These are phyloP conservation scores for Coniophora puteana DNA, from an alignment of 1,284 basidiomycete genomes.

Conservation along the genomic window DNA sequence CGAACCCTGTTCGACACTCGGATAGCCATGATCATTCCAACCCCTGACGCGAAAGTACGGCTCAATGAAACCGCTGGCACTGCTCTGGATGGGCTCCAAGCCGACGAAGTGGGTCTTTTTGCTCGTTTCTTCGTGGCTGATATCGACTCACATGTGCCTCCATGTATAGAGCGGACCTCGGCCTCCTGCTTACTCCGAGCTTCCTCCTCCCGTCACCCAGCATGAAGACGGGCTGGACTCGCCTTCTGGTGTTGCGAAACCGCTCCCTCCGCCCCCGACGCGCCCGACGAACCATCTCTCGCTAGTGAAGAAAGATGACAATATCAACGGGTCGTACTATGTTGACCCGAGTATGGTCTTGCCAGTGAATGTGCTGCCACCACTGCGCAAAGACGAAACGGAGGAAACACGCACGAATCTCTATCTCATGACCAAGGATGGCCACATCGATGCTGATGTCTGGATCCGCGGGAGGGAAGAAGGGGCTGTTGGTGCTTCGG, in stretches of 20 bases:
- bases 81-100: no score
- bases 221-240: conserved; percentile 44
- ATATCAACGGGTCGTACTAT: conserved; percentile 27
- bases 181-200: no score
- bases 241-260: conserved; percentile 48
- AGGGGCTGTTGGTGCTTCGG: neutral
- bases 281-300: conserved; percentile 13
- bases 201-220: no score
- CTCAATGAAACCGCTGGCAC: no score
- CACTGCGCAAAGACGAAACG: conserved; percentile 14
- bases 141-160: no score
- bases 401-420: conserved; percentile 27
- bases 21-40: no score
- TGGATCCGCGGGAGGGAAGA: conserved; percentile 18
- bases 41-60: no score
- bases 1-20: no score
- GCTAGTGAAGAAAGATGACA: conserved; percentile 3
- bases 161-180: no score
- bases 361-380: conserved; percentile 22
- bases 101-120: no score
- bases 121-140: no score
- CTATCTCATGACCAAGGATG: conserved; percentile 34
- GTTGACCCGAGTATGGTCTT: conserved; percentile 29
- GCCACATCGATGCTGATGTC: conserved; percentile 35
- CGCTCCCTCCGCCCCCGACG: conserved; percentile 19